phyloP scores from a whole-genome alignment of 345 rosid genomes.

The Acer campestre region DNA sequence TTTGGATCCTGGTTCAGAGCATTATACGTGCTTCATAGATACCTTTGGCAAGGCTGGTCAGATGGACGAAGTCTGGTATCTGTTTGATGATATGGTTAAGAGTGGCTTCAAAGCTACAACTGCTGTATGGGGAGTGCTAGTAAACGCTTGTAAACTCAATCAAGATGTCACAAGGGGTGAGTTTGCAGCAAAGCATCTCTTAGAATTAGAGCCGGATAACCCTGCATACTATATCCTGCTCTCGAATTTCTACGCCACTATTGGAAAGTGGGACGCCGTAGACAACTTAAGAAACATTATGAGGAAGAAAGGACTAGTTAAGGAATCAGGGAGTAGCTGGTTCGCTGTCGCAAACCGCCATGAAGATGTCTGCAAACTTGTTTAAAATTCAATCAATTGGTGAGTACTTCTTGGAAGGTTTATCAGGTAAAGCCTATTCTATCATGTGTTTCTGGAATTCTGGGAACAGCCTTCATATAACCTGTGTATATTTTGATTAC shows the following conservation, averaged over 20 bases:
- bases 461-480: neutral
- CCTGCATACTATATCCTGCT: conserved; percentile 49
- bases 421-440: neutral
- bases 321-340: conserved; percentile 69
- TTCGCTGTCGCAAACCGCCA: conserved; percentile 19
- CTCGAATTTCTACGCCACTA: conserved; percentile 68
- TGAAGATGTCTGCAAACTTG: conserved; percentile 5
- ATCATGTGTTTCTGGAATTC: neutral
- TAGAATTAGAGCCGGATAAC: conserved; percentile 51
- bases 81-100: conserved; percentile 45
- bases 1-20: conserved; percentile 50
- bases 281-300: conserved; percentile 50
- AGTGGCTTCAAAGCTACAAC: conserved; percentile 33
- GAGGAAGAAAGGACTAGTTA: conserved; percentile 50
- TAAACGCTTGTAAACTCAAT: conserved; percentile 63
- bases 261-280: conserved; percentile 63
- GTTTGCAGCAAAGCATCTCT: conserved; percentile 54
- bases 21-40: conserved; percentile 68
- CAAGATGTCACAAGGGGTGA: conserved; percentile 60
- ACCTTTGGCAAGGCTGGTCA: conserved; percentile 65
- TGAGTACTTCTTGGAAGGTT: neutral
- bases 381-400: neutral
- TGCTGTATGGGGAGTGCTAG: conserved; percentile 54
- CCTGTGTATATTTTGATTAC: too few relatives aligned
- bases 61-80: conserved; percentile 58